These are phyloP conservation scores for Zalaria sp. DNA, from an alignment of 2,329 filamentous ascomycete genomes.

Conservation along the genomic window DNA sequence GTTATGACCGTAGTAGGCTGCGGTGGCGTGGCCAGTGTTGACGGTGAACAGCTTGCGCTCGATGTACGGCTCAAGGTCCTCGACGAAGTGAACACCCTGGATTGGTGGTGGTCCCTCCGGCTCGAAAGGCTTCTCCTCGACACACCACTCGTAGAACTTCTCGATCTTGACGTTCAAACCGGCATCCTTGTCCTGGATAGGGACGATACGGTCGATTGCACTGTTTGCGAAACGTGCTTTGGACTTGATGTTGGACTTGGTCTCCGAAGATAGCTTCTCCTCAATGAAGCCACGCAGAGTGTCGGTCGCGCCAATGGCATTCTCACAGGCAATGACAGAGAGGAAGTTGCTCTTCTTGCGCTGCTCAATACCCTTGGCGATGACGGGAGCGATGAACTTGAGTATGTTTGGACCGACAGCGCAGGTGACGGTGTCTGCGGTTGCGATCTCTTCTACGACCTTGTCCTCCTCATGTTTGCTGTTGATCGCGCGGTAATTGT, in stretches of 20 bases:
- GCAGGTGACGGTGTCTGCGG: constrained; percentile 85
- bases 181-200: constrained; percentile 65
- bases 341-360: constrained; percentile 55
- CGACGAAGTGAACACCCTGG: constrained; percentile 83
- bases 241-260: constrained; percentile 51
- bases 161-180: constrained; percentile 90
- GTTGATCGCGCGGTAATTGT: constrained; percentile 96
- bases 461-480: constrained; percentile 72
- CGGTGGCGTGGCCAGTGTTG: constrained; percentile 94
- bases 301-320: constrained; percentile 88
- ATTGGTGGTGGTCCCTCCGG: constrained; percentile 58
- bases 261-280: constrained; percentile 54
- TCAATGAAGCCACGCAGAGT: constrained; percentile 65
- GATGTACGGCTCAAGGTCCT: constrained; percentile 84
- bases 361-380: constrained; percentile 81
- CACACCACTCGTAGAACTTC: constrained; percentile 98
- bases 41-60: constrained; percentile 99
- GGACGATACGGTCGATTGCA: constrained; percentile 95
- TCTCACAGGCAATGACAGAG: constrained; percentile 94
- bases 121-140: constrained; percentile 75
- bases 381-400: constrained; percentile 88
- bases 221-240: constrained; percentile 92
- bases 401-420: constrained; percentile 94
- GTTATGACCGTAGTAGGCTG: constrained; percentile 88
- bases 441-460: constrained; percentile 71